Evolutionary conservation across 1,139 yeast genomes (phyloP).

Genomic region (Scheffersomyces segobiensis): DNA sequence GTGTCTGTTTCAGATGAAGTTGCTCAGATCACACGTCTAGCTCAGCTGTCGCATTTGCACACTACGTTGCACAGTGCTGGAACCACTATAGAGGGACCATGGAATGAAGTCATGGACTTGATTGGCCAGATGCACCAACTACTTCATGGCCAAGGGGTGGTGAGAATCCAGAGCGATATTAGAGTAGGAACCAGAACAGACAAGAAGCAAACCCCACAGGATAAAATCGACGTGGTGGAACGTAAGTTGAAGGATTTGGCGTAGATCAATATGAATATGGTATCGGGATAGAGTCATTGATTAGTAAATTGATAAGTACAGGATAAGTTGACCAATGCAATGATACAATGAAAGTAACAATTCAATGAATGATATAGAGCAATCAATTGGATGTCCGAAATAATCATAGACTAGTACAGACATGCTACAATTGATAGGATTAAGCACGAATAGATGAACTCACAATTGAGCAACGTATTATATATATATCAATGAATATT

Average conservation of each 20-base stretch:
- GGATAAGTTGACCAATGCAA: no score
- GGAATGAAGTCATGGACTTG: conserved; percentile 79
- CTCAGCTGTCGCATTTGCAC: conserved; percentile 60
- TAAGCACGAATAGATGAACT: no score
- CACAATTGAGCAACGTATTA: not conserved
- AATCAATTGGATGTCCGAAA: no score
- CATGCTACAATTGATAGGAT: no score
- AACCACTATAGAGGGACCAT: conserved; percentile 89
- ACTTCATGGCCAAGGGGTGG: conserved; percentile 67
- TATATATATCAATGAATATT: no score
- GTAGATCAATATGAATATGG: not conserved
- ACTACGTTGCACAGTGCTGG: conserved; percentile 86
- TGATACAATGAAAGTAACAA: no score
- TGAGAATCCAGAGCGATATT: conserved; percentile 81
- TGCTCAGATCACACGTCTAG: conserved; percentile 62
- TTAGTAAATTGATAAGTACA: no score
- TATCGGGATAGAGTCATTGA: no score
- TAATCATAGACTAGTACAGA: no score
- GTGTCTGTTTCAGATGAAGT: conserved; percentile 83
- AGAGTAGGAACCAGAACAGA: conserved; percentile 82
- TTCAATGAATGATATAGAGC: no score
- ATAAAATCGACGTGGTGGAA: conserved; percentile 63
- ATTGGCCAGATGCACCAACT: conserved; percentile 79
- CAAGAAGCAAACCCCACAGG: conserved; percentile 64
- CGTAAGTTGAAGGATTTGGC: conserved; percentile 37